Evolutionary conservation across 768 basidiomycete genomes (phyloP), one percentile per base, ranked within the genome.

Genomic region (Leccinum subtestaceum): DNA sequence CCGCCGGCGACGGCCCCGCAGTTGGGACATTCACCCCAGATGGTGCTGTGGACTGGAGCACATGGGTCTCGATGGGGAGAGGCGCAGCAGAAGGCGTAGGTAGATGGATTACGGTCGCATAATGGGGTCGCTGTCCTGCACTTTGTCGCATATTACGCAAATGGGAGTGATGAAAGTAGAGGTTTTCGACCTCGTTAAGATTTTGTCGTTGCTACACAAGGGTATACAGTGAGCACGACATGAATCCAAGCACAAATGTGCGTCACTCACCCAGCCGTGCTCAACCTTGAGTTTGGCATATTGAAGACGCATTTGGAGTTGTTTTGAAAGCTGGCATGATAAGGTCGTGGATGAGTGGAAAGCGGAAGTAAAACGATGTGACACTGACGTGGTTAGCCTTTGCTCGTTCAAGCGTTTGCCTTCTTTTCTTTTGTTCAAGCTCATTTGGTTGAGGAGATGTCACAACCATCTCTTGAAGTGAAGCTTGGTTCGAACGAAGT

Each of bases 231-330:
- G 51, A 66, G 45, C 13, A 56, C 3, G 21, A 23, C n/a, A 46
- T 4, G 11, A 7, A 32, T n/a, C 3, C 23, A n/a, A 51, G 17
- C 7, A 38, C 5, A 29, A 15, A 59, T 52, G 21, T 34, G 6
- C n/a, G 49, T 5, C 3, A 76, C 84, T 45, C 69, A 89, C 89
- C 89, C 89, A 91, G 47, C 89, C 89, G 68, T 89, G 81, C 62
- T 91, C 88, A 52, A 91, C 89, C 68, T 91, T 91, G 58, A 91
- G 76, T 68, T 81, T 79, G 13, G 89, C 89, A 65, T 91, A 91
- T 66, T 88, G 89, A 17, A 91, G 76, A 25, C 89, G 82, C 73
- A 88, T 78, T 66, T 87, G 86, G 23, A 91, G 77, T 61, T 91
- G 88, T 61, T 86, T 79, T 3, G 85, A 85, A 27, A 90, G 78